Percentiles rank a stretch among this genome's conserved stretches.
phyloP scores from a whole-genome alignment of 2,329 filamentous ascomycete species.

The Parasarocladium wereldwijsianum region DNA sequence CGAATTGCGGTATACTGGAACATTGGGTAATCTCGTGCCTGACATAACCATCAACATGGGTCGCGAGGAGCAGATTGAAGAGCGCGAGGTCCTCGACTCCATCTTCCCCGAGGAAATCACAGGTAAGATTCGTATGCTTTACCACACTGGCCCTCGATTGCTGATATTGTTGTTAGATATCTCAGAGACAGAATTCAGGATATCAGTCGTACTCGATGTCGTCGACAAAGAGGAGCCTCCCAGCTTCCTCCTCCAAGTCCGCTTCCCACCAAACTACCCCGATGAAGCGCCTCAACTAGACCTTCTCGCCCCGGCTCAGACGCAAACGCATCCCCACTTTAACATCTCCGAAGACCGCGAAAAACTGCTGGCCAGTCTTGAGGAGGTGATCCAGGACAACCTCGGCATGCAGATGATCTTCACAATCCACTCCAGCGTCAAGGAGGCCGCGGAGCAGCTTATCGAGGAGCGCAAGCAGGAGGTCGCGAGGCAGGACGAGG shows the following conservation, averaged over 20 bases:
- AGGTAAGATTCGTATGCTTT: slow-evolving; percentile 33
- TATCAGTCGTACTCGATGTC: slow-evolving; percentile 74
- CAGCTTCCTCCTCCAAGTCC: slow-evolving; percentile 66
- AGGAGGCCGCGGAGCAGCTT: slow-evolving; percentile 80
- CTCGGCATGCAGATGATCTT: slow-evolving; percentile 98
- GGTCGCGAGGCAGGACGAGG: slow-evolving; percentile 41
- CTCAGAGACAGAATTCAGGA: slow-evolving; percentile 76
- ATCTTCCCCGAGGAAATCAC: slow-evolving; percentile 98
- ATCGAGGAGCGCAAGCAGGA: slow-evolving; percentile 59
- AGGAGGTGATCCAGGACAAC: slow-evolving; percentile 75
- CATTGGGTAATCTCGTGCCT: no score
- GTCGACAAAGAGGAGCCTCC: slow-evolving; percentile 49
- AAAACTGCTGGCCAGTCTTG: slow-evolving; percentile 53
- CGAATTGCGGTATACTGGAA: no score
- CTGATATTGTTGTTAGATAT: slow-evolving; percentile 44
- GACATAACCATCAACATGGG: slow-evolving; percentile 46
- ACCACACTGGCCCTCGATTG: slow-evolving; percentile 2
- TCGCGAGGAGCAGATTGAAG: slow-evolving; percentile 82
- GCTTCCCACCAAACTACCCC: slow-evolving; percentile 82
- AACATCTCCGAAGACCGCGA: slow-evolving; percentile 69
- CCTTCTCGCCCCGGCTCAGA: slow-evolving; percentile 58
- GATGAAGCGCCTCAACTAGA: slow-evolving; percentile 76
- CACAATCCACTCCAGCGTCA: slow-evolving; percentile 72
- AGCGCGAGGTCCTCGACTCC: slow-evolving; percentile 93
- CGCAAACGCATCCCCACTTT: slow-evolving; percentile 55